phyloP scores from a whole-genome alignment of 805 yeast genomes.

The Brettanomyces bruxellensis region DNA sequence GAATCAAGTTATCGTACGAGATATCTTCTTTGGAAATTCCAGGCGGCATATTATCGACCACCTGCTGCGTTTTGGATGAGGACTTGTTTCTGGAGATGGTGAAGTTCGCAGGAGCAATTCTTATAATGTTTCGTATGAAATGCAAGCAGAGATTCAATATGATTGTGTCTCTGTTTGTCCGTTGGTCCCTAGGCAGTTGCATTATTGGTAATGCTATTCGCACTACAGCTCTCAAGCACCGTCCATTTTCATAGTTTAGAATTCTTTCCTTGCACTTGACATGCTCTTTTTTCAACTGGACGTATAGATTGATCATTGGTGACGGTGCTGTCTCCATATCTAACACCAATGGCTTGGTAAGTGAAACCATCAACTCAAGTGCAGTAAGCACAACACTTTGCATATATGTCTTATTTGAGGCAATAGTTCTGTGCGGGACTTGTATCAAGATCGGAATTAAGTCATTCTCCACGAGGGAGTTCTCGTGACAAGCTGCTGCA shows the following conservation, averaged over 20 bases:
- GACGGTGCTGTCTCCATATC: slow-evolving; percentile 45
- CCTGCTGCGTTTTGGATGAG: slow-evolving; percentile 14
- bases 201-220: slow-evolving; percentile 60
- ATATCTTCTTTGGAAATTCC: slow-evolving; percentile 60
- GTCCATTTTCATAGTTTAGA: slow-evolving; percentile 48
- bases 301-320: slow-evolving; percentile 48
- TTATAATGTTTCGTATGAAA: slow-evolving; percentile 69
- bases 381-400: slow-evolving; percentile 56
- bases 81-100: slow-evolving; percentile 36
- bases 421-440: slow-evolving; percentile 36
- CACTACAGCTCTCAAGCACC: slow-evolving; percentile 58
- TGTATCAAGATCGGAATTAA: slow-evolving; percentile 63
- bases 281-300: slow-evolving; percentile 60
- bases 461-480: slow-evolving; percentile 66
- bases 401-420: slow-evolving; percentile 26
- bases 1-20: slow-evolving; percentile 47
- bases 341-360: slow-evolving; percentile 81
- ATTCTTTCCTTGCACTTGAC: slow-evolving; percentile 61
- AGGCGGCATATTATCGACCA: slow-evolving; percentile 39
- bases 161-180: slow-evolving; percentile 65
- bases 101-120: slow-evolving; percentile 62
- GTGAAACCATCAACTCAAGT: slow-evolving; percentile 69
- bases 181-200: slow-evolving; percentile 37
- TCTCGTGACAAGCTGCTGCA: slow-evolving; percentile 79
- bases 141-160: slow-evolving; percentile 63